Evolutionary conservation across 2,329 filamentous ascomycete genomes (phyloP).

Genomic region (Dactylellina leptospora): DNA sequence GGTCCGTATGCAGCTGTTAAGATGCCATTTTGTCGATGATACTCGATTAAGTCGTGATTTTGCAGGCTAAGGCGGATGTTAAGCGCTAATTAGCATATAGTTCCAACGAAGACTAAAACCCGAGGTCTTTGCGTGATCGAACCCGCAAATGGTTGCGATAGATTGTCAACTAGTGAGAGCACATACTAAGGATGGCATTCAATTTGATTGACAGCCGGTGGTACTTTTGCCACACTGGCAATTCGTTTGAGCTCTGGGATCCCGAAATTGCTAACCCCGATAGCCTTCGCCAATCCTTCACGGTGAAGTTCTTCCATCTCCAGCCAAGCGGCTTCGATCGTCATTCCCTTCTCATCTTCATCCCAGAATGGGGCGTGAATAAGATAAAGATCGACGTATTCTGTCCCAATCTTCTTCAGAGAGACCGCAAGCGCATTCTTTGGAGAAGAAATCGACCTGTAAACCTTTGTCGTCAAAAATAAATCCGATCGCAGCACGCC

Average conservation of each 20-base stretch:
- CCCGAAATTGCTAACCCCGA: conserved; percentile 81
- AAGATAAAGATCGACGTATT: conserved; percentile 76
- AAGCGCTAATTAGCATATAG: neutral
- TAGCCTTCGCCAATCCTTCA: conserved; percentile 72
- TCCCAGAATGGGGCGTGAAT: conserved; percentile 63
- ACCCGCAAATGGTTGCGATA: too few relatives aligned
- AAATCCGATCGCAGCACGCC: conserved; percentile 73
- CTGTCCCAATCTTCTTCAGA: conserved; percentile 71
- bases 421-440: conserved; percentile 68
- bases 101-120: too few relatives aligned
- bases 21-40: conserved; percentile 53
- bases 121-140: too few relatives aligned
- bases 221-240: conserved; percentile 68
- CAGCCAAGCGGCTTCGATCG: conserved; percentile 69
- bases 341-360: conserved; percentile 58
- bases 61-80: conserved; percentile 26
- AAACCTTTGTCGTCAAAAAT: conserved; percentile 72
- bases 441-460: conserved; percentile 55
- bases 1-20: conserved; percentile 54
- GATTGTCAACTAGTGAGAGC: too few relatives aligned
- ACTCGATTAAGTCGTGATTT: conserved; percentile 36
- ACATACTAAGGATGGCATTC: conserved; percentile 75
- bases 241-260: conserved; percentile 66
- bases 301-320: conserved; percentile 70
- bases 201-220: conserved; percentile 80